These are phyloP conservation scores for Phaeosphaeria sp. DNA, from an alignment of 2,329 filamentous ascomycete species.

Conservation along the genomic window DNA sequence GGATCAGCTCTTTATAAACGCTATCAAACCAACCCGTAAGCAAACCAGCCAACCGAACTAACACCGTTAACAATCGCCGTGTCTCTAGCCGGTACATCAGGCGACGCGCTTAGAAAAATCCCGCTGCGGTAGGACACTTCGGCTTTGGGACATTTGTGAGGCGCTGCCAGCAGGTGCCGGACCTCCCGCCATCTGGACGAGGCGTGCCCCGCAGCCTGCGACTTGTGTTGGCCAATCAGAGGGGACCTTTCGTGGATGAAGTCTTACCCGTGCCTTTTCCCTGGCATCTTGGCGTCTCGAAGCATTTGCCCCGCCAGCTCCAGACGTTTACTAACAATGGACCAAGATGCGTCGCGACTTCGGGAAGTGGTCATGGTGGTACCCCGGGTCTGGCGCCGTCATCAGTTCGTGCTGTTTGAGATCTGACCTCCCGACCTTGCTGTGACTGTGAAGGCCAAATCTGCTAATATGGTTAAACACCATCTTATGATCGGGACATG, in stretches of 20 bases:
- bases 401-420: neutral
- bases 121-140: constrained; percentile 23
- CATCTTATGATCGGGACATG: constrained; percentile 93
- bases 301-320: constrained; percentile 32
- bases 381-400: neutral
- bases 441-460: constrained; percentile 2
- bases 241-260: constrained; percentile 27
- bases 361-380: constrained; percentile 7
- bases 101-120: constrained; percentile 16
- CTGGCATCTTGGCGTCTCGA: neutral
- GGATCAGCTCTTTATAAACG: constrained; percentile 26
- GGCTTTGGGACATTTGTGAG: constrained; percentile 18
- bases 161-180: constrained; percentile 24
- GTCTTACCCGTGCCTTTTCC: constrained; percentile 32
- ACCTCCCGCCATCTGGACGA: constrained; percentile 13
- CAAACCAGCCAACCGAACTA: constrained; percentile 23
- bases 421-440: neutral
- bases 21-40: constrained; percentile 1
- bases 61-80: constrained; percentile 28
- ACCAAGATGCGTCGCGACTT: constrained; percentile 16
- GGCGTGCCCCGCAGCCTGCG: constrained; percentile 27
- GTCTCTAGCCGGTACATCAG: constrained; percentile 31
- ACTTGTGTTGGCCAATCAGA: constrained; percentile 64
- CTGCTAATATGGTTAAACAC: constrained; percentile 70
- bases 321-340: constrained; percentile 13